phyloP scores from a whole-genome alignment of 2,329 filamentous ascomycete genomes.

The Shiraia bambusicola region DNA sequence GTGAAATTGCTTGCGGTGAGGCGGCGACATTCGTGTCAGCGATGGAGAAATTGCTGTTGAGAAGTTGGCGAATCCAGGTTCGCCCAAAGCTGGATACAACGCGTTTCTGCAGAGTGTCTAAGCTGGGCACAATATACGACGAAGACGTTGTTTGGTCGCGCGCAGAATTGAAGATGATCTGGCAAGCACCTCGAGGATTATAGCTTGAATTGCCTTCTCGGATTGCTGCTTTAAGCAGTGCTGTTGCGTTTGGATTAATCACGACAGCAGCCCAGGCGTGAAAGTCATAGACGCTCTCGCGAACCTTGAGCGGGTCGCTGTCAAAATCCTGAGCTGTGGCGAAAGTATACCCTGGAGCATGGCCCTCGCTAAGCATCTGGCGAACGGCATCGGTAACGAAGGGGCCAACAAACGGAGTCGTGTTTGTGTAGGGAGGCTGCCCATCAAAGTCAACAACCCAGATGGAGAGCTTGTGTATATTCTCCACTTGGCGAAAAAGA shows the following conservation, averaged over 20 bases:
- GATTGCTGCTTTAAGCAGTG: slow-evolving; percentile 57
- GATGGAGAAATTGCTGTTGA: slow-evolving; percentile 22
- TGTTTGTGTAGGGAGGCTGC: slow-evolving; percentile 50
- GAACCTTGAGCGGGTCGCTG: slow-evolving; percentile 58
- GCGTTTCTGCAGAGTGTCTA: slow-evolving; percentile 49
- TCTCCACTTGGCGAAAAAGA: slow-evolving; percentile 26
- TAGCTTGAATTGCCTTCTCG: slow-evolving; percentile 59
- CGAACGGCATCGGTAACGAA: slow-evolving; percentile 51
- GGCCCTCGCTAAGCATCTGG: slow-evolving; percentile 39
- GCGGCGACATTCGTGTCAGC: slow-evolving; percentile 44
- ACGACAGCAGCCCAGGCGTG: slow-evolving; percentile 62
- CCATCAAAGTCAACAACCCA: slow-evolving; percentile 66
- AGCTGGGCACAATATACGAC: slow-evolving; percentile 55
- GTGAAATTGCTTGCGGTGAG: slow-evolving; percentile 56
- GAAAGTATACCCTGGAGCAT: slow-evolving; percentile 54
- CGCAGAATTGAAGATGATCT: slow-evolving; percentile 59
- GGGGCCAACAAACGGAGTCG: slow-evolving; percentile 57
- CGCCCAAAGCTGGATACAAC: slow-evolving; percentile 53
- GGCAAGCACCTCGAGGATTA: slow-evolving; percentile 59
- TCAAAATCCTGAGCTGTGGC: slow-evolving; percentile 53
- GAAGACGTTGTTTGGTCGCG: slow-evolving; percentile 57
- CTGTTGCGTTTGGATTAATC: slow-evolving; percentile 63
- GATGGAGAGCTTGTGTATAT: slow-evolving; percentile 48
- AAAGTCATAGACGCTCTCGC: slow-evolving; percentile 60
- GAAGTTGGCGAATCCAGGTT: slow-evolving; percentile 42